Evolutionary conservation across 192 early-diverging fungal genomes (phyloP), one percentile per base, ranked within the genome.

Genomic region (Backusella westeae): DNA sequence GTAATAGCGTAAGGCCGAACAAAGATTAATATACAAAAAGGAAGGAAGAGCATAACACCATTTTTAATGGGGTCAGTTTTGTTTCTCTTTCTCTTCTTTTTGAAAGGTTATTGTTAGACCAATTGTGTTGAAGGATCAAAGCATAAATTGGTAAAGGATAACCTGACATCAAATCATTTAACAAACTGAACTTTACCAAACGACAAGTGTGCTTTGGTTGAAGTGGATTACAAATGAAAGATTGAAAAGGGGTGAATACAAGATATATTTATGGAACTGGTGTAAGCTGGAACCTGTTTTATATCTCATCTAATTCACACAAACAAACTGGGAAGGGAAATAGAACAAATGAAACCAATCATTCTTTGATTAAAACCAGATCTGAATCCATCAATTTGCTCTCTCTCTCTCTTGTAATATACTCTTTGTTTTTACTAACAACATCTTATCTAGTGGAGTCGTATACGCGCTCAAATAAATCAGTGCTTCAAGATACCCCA

Each of bases 1-100:
- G 29, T 66, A 66, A 71, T 69, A 67, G 29, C 63, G 82, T 83
- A 83, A 83, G 82, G 82, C 82, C 82, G 75, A 69, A 83, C 82
- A 83, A 35, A 83, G 67, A 83, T 71, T 17, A 77, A 80, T 49
- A n/a, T 59, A 12, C 34, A 66, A 32, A 35, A 29, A 38, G 1
- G 0, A 19, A 10, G 4, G 4, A 36, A 34, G 17, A 6, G 0
- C 34, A n/a, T 0, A 49, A 49, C 35, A 21, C 34, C 17, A 53
- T n/a, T 53, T 9, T 68, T 34, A 7, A 29, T 19, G 46, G 46
- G 29, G 1, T 23, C 2, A 17, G 19, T 52, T 49, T 6, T 49
- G 46, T 49, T 1, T 34, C 0, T 41, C 32, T 2, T 26, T 10
- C 1, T 53, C 6, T 42, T 65, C 14, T 35, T 59, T 15, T 38